Percentiles rank a stretch among this genome's conserved stretches.
These are phyloP conservation scores for Lipomyces kockii DNA, from an alignment of 805 yeast genomes.

Conservation along the genomic window DNA sequence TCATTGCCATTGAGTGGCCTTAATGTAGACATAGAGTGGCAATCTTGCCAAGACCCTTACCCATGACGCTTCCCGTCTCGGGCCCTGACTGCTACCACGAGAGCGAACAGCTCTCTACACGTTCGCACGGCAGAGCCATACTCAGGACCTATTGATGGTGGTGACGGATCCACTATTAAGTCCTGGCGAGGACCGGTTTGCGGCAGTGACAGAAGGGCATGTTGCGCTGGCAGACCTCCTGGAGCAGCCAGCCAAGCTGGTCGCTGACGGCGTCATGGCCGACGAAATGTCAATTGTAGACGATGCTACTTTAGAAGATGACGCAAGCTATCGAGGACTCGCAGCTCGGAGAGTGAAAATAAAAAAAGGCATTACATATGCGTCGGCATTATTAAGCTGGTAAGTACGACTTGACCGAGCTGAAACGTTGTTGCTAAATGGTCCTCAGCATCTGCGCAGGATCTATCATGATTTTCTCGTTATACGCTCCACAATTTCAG, in stretches of 20 bases:
- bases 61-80: not conserved
- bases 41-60: not conserved
- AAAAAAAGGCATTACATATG: conserved; percentile 21
- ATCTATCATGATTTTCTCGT: conserved; percentile 78
- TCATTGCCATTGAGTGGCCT: not conserved
- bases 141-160: conserved; percentile 11
- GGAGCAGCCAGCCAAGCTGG: conserved; percentile 15
- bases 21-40: not conserved
- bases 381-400: conserved; percentile 31
- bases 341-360: conserved; percentile 1
- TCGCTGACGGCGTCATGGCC: not conserved
- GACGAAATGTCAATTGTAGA: not conserved
- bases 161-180: conserved; percentile 19
- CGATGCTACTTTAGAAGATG: not conserved
- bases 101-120: not conserved
- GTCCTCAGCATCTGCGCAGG: conserved; percentile 70
- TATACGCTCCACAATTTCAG: conserved; percentile 74
- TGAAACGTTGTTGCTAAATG: not conserved
- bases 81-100: not conserved
- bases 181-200: conserved; percentile 24
- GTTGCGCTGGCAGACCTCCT: conserved; percentile 23
- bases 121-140: not conserved
- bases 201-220: conserved; percentile 19
- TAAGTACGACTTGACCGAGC: conserved; percentile 1
- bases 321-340: not conserved